Evolutionary conservation across 306 rosid species (phyloP), one percentile per base, ranked within the genome.

Genomic region (Medicago ruthenica): DNA sequence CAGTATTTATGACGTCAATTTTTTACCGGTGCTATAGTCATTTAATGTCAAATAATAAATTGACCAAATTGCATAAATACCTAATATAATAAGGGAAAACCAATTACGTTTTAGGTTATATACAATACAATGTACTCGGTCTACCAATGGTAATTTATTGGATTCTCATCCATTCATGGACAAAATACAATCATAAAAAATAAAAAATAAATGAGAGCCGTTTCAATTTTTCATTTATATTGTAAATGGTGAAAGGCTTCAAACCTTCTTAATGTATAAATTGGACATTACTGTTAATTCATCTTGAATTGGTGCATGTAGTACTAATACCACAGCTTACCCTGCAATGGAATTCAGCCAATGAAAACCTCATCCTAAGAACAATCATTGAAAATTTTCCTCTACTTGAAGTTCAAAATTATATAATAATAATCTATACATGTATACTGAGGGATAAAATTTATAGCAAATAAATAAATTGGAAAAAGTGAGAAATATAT

Each of bases 81-180:
- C 72, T 47, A 15, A 47, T n/a, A 41, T 51, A 47, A 74, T 69
- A 42, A 63, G 50, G n/a, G 57, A 78, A 68, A 7, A 3, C 55
- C 50, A 50, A 21, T 50, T 40, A 36, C n/a, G 7, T 36, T 57
- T 54, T 48, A 31, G 61, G 58, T 17, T 79, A 34, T 48, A 24
- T 79, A 63, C 48, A 66, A 24, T 79, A 63, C 48, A 66, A 40
- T 15, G 37, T 17, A 48, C 14, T 71, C 58, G 5, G 50, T 39
- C 67, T 76, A 41, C 65, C 69, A 42, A 48, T 51, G 66, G 65
- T 75, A 70, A 53, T 36, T 67, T 21, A 61, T 73, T 80, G 41
- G 18, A 40, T 63, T 58, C 54, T 63, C 51, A 59, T 20, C 58
- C 36, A 16, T 50, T 12, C 65, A 67, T n/a, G 36, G 57, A 42